Percentiles rank a stretch among this genome's conserved stretches.
Evolutionary conservation across 768 basidiomycete genomes (phyloP).

Genomic region (Baorangia bicolor): DNA sequence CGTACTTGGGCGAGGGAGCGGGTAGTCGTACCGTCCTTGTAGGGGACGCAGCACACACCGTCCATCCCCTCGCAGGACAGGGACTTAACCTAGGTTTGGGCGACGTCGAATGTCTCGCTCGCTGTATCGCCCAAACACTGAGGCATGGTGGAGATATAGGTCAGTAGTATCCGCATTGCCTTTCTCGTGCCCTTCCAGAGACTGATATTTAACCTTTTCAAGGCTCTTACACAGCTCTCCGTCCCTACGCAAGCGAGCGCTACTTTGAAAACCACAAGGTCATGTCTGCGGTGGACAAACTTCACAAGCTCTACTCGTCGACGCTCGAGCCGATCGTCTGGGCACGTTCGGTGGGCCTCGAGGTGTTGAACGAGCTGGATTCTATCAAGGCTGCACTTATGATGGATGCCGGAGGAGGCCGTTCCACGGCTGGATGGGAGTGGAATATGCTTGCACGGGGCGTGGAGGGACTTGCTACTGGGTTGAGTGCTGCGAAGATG

Average conservation of each 20-base stretch:
- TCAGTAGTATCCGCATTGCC: conserved; percentile 26
- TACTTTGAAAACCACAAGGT: conserved; percentile 86
- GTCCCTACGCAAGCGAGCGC: conserved; percentile 75
- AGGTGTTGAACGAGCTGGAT: conserved; percentile 88
- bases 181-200: background rate
- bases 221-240: conserved; percentile 76
- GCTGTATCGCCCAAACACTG: conserved; percentile 59
- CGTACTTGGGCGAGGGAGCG: conserved; percentile 74
- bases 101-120: conserved; percentile 74
- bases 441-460: conserved; percentile 39
- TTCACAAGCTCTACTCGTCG: conserved; percentile 82
- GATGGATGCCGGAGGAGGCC: conserved; percentile 64
- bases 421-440: conserved; percentile 30
- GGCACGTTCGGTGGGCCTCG: conserved; percentile 84
- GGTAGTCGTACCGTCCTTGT: conserved; percentile 79
- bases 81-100: conserved; percentile 92
- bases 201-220: background rate
- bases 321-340: conserved; percentile 73
- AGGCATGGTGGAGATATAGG: conserved; percentile 81
- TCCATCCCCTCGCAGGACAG: conserved; percentile 95
- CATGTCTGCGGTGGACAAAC: conserved; percentile 82
- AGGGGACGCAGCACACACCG: conserved; percentile 94
- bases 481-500: conserved; percentile 33
- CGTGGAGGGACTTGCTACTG: conserved; percentile 42
- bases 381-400: conserved; percentile 81